Base-by-base conservation (phyloP, 768 basidiomycete genomes). In the Chalciporus chontae region DNA sequence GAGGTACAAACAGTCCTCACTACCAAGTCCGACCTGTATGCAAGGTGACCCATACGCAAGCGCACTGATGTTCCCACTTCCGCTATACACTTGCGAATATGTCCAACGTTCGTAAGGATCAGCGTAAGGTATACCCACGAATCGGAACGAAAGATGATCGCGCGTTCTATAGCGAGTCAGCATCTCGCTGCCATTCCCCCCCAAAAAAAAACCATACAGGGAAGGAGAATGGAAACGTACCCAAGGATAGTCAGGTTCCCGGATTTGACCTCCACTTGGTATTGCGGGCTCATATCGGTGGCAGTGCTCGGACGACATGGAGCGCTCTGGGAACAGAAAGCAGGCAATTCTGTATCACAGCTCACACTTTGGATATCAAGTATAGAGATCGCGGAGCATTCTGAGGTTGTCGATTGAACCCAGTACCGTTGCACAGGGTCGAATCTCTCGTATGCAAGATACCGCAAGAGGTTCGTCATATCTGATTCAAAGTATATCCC, bases 51-150 rank as follows among this genome's bases (percentile, higher is more conserved):
- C 70, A 43, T 69, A 70, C 9, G 45, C 46, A 40, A 66, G 68
- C 18, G 66, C 69, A 18, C 53, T 63, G 44, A 70, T 54, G 5
- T 50, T 59, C 3, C 66, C 67, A 6, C 62, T 62, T 49, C 21
- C 59, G 51, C 40, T 64, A 54, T 62, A 70, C 4, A 65, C 43
- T 3, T 58, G 62, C 2, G 78, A 75, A 60, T 79, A 75, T 10
- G 69, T 64, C 57, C 74, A 79, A 4, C 77, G 68, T 40, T 70
- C 47, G 13, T 52, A 47, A 6, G 72, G 71, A 48, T 75, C 62
- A 5, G 76, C 75, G 51, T 73, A 79, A 0, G 74, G 77, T 36
- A 79, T 74, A 13, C 78, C 77, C 11, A 77, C 59, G 68, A 81
- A 79, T n/a, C 73, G 69, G 66, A 80, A 79, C 1, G 75, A 74